Base-by-base conservation (phyloP, 2,329 filamentous ascomycete genomes). In the Raffaelea ambrosiae region DNA sequence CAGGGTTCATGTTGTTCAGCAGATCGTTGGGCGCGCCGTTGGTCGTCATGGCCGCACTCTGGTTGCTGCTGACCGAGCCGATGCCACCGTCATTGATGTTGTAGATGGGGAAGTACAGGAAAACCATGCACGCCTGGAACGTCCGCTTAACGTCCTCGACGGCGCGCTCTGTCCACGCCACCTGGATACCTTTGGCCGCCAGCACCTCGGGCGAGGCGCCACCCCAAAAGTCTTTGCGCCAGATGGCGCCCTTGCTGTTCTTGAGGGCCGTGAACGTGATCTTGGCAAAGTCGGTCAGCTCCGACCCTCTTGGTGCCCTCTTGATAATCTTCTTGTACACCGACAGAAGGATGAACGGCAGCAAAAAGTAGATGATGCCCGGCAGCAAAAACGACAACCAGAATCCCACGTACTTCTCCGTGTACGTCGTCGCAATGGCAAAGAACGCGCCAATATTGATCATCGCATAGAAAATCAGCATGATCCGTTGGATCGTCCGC, bases 321-420 rank as follows among this genome's bases (percentile, higher is more conserved):
- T 69, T 65, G 48, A 75, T 61, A 54, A 85, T 83, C 10, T 67
- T 71, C 44, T 79, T 77, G 52, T 74, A 74, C 59, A 77, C 77
- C 48, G 69, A 57, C 53, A 72, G 67, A 39, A 86, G 69, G 8
- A 86, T 67, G 0, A 75, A 41, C 0, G 81, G 82, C 53, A 80
- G 76, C 13, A 76, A 54, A 50, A 75, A 70, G 64, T 83, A 84
- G 57, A 84, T 65, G 51, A 78, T 62, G 3, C 69, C 54, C 46
- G 66, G 63, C 44, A 69, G 59, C 55, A 71, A 53, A 66, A 73
- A 89, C 0, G 84, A 74, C 21, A 85, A 72, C 81, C 82, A 89
- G 69, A 86, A 88, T 8, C 84, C 84, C 43, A 87, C 74, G 52
- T 86, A 86, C 60, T 84, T 83, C 64, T 88, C 85, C 2, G 83